Percentiles rank a stretch among this genome's conserved stretches.
Conservation (phyloP, 1,139 yeast genomes). For the Chernovozyma sophiae-reginae region DNA sequence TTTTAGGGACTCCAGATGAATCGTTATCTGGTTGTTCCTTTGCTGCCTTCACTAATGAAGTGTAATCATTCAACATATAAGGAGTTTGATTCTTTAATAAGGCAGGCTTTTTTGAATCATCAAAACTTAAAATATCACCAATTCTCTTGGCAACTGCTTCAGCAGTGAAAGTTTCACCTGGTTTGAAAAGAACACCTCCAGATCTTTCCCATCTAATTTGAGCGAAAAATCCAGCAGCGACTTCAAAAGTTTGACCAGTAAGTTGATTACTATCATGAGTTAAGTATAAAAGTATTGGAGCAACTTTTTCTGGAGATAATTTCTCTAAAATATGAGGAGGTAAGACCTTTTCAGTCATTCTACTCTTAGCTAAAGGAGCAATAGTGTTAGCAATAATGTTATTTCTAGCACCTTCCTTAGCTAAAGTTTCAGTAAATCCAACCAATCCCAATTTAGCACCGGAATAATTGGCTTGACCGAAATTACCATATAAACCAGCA, state of each 20-base stretch:
- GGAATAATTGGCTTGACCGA: constrained; percentile 94
- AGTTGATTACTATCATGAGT: constrained; percentile 56
- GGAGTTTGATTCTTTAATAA: constrained; percentile 65
- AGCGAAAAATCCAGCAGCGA: constrained; percentile 91
- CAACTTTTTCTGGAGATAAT: constrained; percentile 82
- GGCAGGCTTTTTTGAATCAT: constrained; percentile 49
- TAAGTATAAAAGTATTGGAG: constrained; percentile 82
- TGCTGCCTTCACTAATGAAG: constrained; percentile 51
- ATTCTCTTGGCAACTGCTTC: constrained; percentile 75
- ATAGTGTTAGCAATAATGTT: constrained; percentile 82
- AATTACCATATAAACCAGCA: constrained; percentile 94
- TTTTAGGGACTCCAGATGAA: constrained; percentile 42
- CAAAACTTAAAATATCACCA: constrained; percentile 60
- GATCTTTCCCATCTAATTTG: constrained; percentile 96
- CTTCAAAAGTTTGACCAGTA: constrained; percentile 79
- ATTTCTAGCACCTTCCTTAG: constrained; percentile 86
- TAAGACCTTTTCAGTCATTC: constrained; percentile 90
- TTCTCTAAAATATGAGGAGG: constrained; percentile 82
- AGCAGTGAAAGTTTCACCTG: constrained; percentile 75
- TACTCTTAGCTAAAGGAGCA: constrained; percentile 92
- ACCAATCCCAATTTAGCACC: constrained; percentile 90
- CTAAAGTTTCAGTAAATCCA: constrained; percentile 90
- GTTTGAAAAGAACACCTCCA: constrained; percentile 79
- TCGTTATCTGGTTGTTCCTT: constrained; percentile 55
- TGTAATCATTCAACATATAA: constrained; percentile 54